Conservation (phyloP, 2,329 filamentous ascomycete species). For the Fusarium falciforme region DNA sequence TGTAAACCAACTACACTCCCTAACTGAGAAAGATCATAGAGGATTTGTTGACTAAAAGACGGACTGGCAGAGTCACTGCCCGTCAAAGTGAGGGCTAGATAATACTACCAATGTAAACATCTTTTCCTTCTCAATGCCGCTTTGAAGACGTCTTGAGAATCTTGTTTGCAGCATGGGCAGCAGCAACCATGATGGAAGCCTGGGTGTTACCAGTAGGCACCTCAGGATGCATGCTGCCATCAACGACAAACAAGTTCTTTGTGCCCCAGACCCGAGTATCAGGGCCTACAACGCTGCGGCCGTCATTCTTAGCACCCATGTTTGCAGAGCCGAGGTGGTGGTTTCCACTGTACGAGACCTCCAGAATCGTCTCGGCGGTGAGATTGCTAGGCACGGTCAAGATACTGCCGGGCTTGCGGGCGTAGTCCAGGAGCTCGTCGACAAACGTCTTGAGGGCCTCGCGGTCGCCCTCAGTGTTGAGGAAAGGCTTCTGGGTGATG, state of each 20-base stretch:
- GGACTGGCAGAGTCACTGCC: background rate
- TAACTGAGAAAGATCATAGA: background rate
- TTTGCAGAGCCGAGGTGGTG: constrained; percentile 47
- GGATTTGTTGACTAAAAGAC: background rate
- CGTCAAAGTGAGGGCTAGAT: background rate
- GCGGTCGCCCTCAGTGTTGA: constrained; percentile 47
- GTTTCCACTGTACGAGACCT: constrained; percentile 40
- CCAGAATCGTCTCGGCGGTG: constrained; percentile 40
- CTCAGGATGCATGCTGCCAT: constrained; percentile 48
- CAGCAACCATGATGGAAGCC: constrained; percentile 44
- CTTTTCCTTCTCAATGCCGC: background rate
- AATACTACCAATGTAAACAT: background rate
- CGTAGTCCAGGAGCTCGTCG: constrained; percentile 41
- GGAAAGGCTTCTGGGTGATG: constrained; percentile 51
- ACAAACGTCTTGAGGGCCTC: constrained; percentile 44
- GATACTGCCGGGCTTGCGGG: constrained; percentile 34
- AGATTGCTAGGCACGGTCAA: constrained; percentile 36
- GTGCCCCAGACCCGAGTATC: constrained; percentile 48
- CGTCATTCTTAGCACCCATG: constrained; percentile 47
- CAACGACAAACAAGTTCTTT: constrained; percentile 46
- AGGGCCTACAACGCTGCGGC: constrained; percentile 47
- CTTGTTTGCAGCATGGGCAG: constrained; percentile 38
- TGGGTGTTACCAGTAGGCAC: constrained; percentile 44
- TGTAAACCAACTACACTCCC: too few relatives aligned
- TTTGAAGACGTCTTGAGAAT: constrained; percentile 24